A percentile compares a stretch with the other conserved stretches of the same genome.
These are phyloP conservation scores for Alternaria ethzedia DNA, from an alignment of 2,329 filamentous ascomycete genomes.

Conservation along the genomic window DNA sequence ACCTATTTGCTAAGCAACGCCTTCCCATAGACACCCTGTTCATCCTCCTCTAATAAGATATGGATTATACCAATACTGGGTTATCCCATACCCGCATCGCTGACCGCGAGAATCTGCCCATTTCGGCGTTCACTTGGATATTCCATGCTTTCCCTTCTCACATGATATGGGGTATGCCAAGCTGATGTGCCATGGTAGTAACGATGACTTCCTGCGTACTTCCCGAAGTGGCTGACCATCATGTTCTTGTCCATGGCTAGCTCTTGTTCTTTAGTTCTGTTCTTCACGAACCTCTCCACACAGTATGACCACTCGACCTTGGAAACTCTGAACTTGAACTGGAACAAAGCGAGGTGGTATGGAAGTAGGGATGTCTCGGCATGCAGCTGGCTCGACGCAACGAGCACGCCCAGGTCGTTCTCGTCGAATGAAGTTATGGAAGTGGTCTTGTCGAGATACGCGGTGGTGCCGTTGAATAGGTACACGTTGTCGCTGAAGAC, in stretches of 20 bases:
- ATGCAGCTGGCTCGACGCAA: not conserved
- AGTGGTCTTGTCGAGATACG: too few relatives aligned
- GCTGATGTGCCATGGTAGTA: not conserved
- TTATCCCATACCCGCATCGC: too few relatives aligned
- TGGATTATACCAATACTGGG: too few relatives aligned
- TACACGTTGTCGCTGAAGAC: too few relatives aligned
- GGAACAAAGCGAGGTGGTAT: accelerated
- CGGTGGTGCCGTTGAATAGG: too few relatives aligned
- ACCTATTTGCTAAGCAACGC: too few relatives aligned
- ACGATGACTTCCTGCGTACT: not conserved
- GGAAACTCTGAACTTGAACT: not conserved
- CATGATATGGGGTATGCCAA: not conserved
- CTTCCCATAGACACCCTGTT: too few relatives aligned
- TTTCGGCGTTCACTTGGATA: too few relatives aligned
- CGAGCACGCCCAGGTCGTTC: not conserved
- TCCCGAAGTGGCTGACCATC: accelerated
- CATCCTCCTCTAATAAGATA: too few relatives aligned
- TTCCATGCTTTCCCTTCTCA: too few relatives aligned
- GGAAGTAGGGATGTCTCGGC: not conserved
- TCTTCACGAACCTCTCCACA: not conserved
- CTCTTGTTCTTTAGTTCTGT: not conserved
- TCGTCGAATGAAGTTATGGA: too few relatives aligned
- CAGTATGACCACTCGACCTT: not conserved
- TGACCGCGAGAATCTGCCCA: too few relatives aligned
- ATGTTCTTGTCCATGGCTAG: not conserved